phyloP scores from a whole-genome alignment of 495 filamentous ascomycete genomes.

The Xylaria palmicola region DNA sequence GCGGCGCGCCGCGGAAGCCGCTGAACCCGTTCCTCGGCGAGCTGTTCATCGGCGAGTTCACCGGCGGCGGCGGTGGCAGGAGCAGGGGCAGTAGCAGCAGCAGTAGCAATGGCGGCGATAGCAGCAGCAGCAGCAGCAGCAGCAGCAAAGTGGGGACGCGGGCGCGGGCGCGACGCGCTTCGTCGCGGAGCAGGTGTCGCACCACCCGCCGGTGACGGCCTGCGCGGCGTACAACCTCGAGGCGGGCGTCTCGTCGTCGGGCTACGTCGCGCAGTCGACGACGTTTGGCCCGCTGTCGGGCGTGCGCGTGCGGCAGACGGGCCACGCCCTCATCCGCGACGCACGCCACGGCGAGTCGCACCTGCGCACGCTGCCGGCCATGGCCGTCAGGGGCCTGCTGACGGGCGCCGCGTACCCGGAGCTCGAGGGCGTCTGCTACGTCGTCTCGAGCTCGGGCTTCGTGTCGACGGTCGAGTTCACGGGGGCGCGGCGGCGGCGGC shows the following conservation, averaged over 20 bases:
- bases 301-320: slow-evolving; percentile 80
- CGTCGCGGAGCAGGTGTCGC: slow-evolving; percentile 54
- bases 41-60: slow-evolving; percentile 60
- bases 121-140: neutral
- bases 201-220: slow-evolving; percentile 86
- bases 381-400: slow-evolving; percentile 44
- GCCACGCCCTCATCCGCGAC: slow-evolving; percentile 61
- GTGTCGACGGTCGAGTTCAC: slow-evolving; percentile 39
- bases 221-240: slow-evolving; percentile 76
- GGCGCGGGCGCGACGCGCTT: slow-evolving; percentile 72
- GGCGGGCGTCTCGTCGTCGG: slow-evolving; percentile 72
- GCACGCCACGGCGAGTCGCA: slow-evolving; percentile 51
- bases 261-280: slow-evolving; percentile 86
- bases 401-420: slow-evolving; percentile 45
- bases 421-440: slow-evolving; percentile 36
- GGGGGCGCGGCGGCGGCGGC: slow-evolving; percentile 27
- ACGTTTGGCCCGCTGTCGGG: slow-evolving; percentile 63
- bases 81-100: neutral
- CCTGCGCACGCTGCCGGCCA: slow-evolving; percentile 46
- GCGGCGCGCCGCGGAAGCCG: slow-evolving; percentile 23
- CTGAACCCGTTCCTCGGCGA: slow-evolving; percentile 45
- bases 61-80: slow-evolving; percentile 64
- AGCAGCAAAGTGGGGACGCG: too few relatives aligned
- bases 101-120: slow-evolving; percentile 42
- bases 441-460: slow-evolving; percentile 37